Base-by-base conservation (phyloP, 352 stramenopile species). In the Pelagophyceae sp. region DNA sequence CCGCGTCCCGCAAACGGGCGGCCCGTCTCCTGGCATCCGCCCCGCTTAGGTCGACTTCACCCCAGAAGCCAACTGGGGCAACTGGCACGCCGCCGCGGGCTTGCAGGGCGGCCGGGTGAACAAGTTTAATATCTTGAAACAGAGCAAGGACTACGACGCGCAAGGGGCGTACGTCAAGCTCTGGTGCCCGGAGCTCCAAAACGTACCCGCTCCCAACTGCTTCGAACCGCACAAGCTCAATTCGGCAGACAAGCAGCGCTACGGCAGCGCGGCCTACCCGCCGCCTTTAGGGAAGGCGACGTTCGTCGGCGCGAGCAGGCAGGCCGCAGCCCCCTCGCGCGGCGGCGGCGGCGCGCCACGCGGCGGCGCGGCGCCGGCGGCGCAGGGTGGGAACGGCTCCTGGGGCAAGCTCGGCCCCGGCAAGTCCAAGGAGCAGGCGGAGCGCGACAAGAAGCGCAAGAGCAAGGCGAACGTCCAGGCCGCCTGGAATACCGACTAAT, bases 21-120 rank as follows among this genome's bases (percentile, higher is more conserved):
- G n/a, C n/a, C n/a, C n/a, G n/a, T n/a, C n/a, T n/a, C n/a, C n/a
- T n/a, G n/a, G n/a, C n/a, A n/a, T n/a, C n/a, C n/a, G n/a, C n/a
- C n/a, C n/a, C n/a, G n/a, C n/a, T n/a, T n/a, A n/a, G n/a, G n/a
- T 96, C 23, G 91, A 96, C 84, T 89, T 95, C 79, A 90, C 95
- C 81, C 87, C 92, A 0, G 84, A 90, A 72, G 85, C 78, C 15
- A 96, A 96, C 80, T 96, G 84, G 81, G 89, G 87, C 19, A 95
- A 95, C 77, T 96, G 90, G 77, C 63, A 61, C 60, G 72, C 67
- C 35, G 67, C 67, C 19, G 67, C 67, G 35, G 83, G 85, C 40
- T 88, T 91, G 84, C 89, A 82, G 19, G 89, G 89, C 32, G 87
- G 88, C 1, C 81, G 90, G 31, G 76, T 93, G 29, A 92, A 95